Evolutionary conservation across 169 alveolate species (phyloP).

Genomic region (Plasmodium inui): DNA sequence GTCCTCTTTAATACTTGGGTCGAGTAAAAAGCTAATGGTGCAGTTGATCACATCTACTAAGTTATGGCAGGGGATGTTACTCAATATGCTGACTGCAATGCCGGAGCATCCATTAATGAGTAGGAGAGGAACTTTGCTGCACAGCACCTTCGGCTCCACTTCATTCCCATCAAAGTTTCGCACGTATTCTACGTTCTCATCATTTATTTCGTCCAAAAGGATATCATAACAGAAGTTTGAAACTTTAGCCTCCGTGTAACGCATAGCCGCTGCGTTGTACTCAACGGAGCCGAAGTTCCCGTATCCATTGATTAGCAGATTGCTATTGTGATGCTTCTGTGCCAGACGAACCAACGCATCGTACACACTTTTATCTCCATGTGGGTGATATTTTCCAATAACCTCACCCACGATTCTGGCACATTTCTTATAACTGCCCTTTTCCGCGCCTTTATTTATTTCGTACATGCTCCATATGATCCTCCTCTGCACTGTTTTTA

Average conservation of each 20-base stretch:
- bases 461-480: slow-evolving; percentile 90
- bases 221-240: slow-evolving; percentile 80
- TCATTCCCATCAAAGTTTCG: slow-evolving; percentile 89
- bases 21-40: slow-evolving; percentile 69
- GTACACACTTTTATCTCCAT: slow-evolving; percentile 89
- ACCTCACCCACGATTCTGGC: slow-evolving; percentile 91
- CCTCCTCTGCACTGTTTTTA: slow-evolving; percentile 88
- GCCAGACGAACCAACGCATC: slow-evolving; percentile 89
- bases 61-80: slow-evolving; percentile 89
- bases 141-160: slow-evolving; percentile 87
- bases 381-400: slow-evolving; percentile 90
- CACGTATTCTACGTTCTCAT: slow-evolving; percentile 81
- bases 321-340: slow-evolving; percentile 83
- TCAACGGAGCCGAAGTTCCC: slow-evolving; percentile 90
- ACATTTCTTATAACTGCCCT: slow-evolving; percentile 82
- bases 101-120: slow-evolving; percentile 89
- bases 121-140: slow-evolving; percentile 85
- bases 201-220: slow-evolving; percentile 79
- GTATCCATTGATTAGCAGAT: slow-evolving; percentile 88
- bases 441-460: slow-evolving; percentile 64
- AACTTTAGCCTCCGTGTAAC: slow-evolving; percentile 89
- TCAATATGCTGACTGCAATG: slow-evolving; percentile 89
- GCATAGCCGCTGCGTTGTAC: slow-evolving; percentile 91
- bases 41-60: slow-evolving; percentile 83
- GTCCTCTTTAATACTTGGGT: slow-evolving; percentile 75